Evolutionary conservation across 192 early-diverging fungal species (phyloP), one percentile per base, ranked within the genome.

Genomic region (Backusella liffmaniae): DNA sequence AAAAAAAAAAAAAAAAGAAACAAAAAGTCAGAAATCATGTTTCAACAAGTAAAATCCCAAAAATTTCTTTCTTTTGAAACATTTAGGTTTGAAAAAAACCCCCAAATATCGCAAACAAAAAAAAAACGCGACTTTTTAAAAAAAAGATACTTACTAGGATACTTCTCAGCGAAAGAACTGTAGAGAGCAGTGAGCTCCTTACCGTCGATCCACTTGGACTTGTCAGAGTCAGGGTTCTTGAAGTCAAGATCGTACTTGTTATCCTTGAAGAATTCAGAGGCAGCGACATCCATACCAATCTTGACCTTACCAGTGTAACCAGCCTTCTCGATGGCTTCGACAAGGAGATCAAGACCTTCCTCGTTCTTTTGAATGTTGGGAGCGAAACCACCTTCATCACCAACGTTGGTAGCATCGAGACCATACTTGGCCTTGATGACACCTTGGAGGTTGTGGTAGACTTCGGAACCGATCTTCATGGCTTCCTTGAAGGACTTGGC

Each of bases 401-500:
- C 97, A 68, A 99, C 97, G 85, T 97, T 98, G 87, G 95, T 96
- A 82, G 97, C 97, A 84, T 98, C 97, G 83, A 94, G 94, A 73
- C 97, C 97, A 88, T 99, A 99, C 91, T 99, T 98, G 83, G 89
- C 84, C 94, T 98, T 98, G 90, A 99, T 98, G 74, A 97, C 96
- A 32, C 77, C 78, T 90, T 99, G 98, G 66, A 99, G 87, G 79
- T 88, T 76, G 88, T 98, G 97, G 92, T 98, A 99, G 78, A 97
- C 96, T 87, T 99, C 97, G 41, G 93, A 92, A 71, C 97, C 97
- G 51, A 98, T 98, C 88, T 92, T 91, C 95, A 99, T 96, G 79
- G 97, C 97, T 86, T 99, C 96, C 42, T 93, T 83, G 87, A 98
- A 99, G 37, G 92, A 92, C 42, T 84, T 69, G 41, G 97, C 97